Percentiles rank a stretch among this genome's conserved stretches.
phyloP scores from a whole-genome alignment of 2,329 filamentous ascomycete species.

The Colletotrichum orchidophilum region DNA sequence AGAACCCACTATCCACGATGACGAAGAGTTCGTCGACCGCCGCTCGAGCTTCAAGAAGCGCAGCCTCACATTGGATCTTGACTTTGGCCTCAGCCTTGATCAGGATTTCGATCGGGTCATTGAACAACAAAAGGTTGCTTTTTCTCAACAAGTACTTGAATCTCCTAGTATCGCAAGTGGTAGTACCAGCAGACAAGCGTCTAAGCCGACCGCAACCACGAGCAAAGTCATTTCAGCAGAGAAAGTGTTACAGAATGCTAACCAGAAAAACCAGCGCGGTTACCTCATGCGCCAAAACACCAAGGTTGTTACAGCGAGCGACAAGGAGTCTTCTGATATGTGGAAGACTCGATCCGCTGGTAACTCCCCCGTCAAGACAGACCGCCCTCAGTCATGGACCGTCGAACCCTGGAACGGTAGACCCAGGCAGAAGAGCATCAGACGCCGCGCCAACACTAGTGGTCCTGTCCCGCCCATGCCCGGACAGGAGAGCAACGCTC shows the following conservation, averaged over 20 bases:
- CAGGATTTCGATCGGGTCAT: slow-evolving; percentile 95
- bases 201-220: slow-evolving; percentile 38
- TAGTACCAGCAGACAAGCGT: slow-evolving; percentile 57
- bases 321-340: slow-evolving; percentile 70
- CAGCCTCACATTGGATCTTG: slow-evolving; percentile 83
- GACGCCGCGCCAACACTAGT: slow-evolving; percentile 64
- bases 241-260: slow-evolving; percentile 61
- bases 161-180: slow-evolving; percentile 35
- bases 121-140: slow-evolving; percentile 93
- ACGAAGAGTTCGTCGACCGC: slow-evolving; percentile 63
- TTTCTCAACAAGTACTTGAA: slow-evolving; percentile 45
- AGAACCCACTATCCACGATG: slow-evolving; percentile 47
- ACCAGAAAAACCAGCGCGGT: slow-evolving; percentile 84
- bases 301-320: slow-evolving; percentile 93
- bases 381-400: slow-evolving; percentile 90
- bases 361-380: slow-evolving; percentile 77
- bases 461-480: slow-evolving; percentile 85
- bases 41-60: slow-evolving; percentile 82
- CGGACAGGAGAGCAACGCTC: slow-evolving; percentile 84
- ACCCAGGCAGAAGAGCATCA: slow-evolving; percentile 70
- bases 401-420: slow-evolving; percentile 97
- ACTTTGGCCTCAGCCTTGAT: slow-evolving; percentile 86
- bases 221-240: slow-evolving; percentile 16
- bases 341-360: slow-evolving; percentile 68
- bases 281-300: slow-evolving; percentile 99